Evolutionary conservation across 306 rosid genomes (phyloP).

Genomic region (Ziziphus jujuba): DNA sequence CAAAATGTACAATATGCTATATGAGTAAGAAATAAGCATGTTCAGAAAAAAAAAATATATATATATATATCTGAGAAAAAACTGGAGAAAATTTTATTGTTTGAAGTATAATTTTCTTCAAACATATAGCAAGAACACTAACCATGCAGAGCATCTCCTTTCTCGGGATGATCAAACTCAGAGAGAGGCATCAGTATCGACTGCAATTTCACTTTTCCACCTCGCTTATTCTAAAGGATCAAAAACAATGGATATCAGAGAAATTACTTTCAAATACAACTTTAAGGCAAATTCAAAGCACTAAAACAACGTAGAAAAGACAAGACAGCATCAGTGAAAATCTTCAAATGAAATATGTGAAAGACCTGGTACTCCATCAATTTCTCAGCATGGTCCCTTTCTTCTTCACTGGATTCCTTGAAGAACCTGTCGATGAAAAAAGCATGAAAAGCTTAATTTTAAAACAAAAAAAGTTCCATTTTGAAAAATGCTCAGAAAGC

Average conservation of each 20-base stretch:
- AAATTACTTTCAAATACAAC: conserved; percentile 2
- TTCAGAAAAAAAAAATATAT: neutral
- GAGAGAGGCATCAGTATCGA: conserved; percentile 63
- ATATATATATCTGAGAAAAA: too few species aligned
- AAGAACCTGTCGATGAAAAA: conserved; percentile 53
- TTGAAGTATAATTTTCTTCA: neutral
- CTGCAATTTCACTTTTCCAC: conserved; percentile 85
- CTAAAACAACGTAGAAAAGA: neutral
- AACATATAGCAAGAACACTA: conserved; percentile 1
- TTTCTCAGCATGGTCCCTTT: conserved; percentile 90
- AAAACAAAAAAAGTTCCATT: neutral
- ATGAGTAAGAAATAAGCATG: neutral
- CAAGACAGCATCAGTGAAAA: neutral
- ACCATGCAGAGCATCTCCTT: conserved; percentile 42
- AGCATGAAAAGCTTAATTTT: neutral
- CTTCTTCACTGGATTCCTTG: conserved; percentile 91
- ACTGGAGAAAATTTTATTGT: too few species aligned
- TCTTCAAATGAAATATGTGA: neutral
- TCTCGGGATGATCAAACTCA: conserved; percentile 38
- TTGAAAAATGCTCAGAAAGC: neutral
- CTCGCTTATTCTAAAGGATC: conserved; percentile 67
- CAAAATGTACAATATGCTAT: neutral
- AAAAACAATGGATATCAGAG: neutral
- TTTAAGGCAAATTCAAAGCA: neutral
- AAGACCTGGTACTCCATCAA: conserved; percentile 89